Base-by-base conservation (phyloP, 371 early-diverging fungal genomes). In the Syncephalastrum sp. region DNA sequence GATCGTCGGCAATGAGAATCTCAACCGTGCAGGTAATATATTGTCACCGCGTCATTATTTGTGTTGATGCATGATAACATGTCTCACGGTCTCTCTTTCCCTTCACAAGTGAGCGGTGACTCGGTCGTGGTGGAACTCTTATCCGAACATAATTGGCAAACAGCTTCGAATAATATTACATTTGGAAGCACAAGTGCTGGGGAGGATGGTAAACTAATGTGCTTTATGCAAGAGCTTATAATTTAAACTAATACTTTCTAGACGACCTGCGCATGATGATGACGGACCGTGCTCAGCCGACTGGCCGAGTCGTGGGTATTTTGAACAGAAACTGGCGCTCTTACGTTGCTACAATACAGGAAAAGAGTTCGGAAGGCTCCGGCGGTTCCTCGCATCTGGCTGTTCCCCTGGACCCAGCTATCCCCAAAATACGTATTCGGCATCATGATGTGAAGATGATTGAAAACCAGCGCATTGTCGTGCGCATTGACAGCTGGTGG, bases 381-480 rank as follows among this genome's bases (percentile, higher is more conserved):
- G 79, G 77, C 38, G 76, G 73, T 47, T 64, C 84, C 48, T 68
- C 87, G 59, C 86, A 91, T 79, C 68, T 92, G 63, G 91, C 91
- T 1, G 71, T 89, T 19, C 91, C 97, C 0, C 76, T 95, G 56
- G 92, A 95, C 64, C 81, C 83, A 48, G 70, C 83, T 3, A 90
- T 94, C 25, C 97, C 97, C 38, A 93, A 92, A 68, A 93, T 96
- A 61, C 83, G 93, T 55, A 90, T 96, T n/a, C 81, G 91, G 27
- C 91, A 95, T 43, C 82, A 89, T 38, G 90, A 95, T 60, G 81
- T 84, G 1, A 72, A 82, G 17, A 58, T 72, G 14, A 84, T 97
- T 12, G 70, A 78, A 4, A 83, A 85, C 33, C 82, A 88, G 54
- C 82, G 96, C 44, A 93, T 97, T 56, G 89, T 95, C 41, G 95